Evolutionary conservation across 2,329 filamentous ascomycete species (phyloP), one percentile per base, ranked within the genome.

Genomic region (Penicillium sp.): DNA sequence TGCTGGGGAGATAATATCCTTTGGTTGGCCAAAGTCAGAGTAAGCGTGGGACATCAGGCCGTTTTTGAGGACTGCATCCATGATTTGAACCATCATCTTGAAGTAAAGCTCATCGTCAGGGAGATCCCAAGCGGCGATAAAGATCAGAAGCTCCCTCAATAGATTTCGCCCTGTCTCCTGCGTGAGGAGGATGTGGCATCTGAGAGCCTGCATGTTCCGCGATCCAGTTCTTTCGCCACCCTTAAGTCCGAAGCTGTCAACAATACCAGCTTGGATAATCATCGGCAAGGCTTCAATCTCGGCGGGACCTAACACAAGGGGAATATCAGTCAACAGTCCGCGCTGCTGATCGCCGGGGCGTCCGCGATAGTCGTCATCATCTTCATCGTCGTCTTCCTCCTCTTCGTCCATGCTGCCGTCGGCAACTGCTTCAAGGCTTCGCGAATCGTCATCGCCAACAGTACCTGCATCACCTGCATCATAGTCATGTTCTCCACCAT

Each of bases 201-300:
- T 85, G 1, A 94, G 92, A 64, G 93, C 92, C 76, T 97, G 93
- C 78, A 97, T 88, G 72, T 94, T 96, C 73, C 92, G 81, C 3
- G 84, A 79, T 9, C 84, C 85, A 64, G 82, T 84, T 46, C 82
- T 81, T 56, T 86, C 82, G 9, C 81, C 91, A 19, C 89, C 90
- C 49, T 89, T 90, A 7, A 87, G 79, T 0, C 88, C 87, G 66
- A 90, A 90, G 63, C 91, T 91, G 62, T 96, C 91, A 23, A 97
- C 88, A 57, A 98, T 96, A 65, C 93, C 96, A 15, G 92, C 93
- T 81, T 97, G 97, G 70, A 98, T 90, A 63, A 97, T 96, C 93
- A 97, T 97, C 59, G 96, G 94, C 57, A 98, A 81, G 6, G 95
- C 93, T 77, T 98, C 94, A 58, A 97, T 97, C 77, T 98, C 94